Conservation (phyloP, 768 basidiomycete genomes). For the Rhodosporidiobolus sp. region DNA sequence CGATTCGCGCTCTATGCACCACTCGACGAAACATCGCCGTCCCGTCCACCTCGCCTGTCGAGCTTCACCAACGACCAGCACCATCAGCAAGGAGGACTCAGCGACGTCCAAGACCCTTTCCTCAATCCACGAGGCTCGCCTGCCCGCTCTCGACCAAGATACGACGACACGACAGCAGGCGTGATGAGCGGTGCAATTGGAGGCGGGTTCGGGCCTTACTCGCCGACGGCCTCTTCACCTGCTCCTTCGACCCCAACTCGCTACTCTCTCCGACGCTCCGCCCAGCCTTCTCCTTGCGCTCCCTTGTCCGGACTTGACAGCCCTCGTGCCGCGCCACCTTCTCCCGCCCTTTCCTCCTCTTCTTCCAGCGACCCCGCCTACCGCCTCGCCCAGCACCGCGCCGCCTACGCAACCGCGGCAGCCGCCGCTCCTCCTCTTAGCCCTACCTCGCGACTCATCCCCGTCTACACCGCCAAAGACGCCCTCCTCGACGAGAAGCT, state of each 20-base stretch:
- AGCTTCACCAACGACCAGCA: no score
- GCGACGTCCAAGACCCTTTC: neutral
- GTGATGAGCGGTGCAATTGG: conserved; percentile 30
- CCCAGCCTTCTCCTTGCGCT: conserved; percentile 19
- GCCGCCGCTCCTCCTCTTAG: neutral
- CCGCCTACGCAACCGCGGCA: neutral
- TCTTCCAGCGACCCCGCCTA: neutral
- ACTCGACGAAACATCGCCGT: no score
- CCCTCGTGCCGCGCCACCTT: neutral
- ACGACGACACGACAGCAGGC: conserved; percentile 8
- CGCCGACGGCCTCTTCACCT: neutral
- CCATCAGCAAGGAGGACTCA: no score
- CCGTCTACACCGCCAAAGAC: conserved; percentile 54
- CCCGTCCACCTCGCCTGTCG: no score
- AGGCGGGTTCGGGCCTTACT: conserved; percentile 28
- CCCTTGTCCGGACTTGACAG: neutral
- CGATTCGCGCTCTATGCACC: no score
- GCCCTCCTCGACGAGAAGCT: conserved; percentile 85
- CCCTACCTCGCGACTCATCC: conserved; percentile 2
- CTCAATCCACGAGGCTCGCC: neutral
- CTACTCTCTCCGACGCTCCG: conserved; percentile 9
- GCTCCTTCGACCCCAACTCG: conserved; percentile 1
- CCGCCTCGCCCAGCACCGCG: neutral
- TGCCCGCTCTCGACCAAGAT: neutral
- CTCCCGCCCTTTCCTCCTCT: neutral